Percentiles rank a stretch among this genome's conserved stretches.
Evolutionary conservation across 352 stramenopile species (phyloP).

Genomic region (Globisporangium okanoganense): DNA sequence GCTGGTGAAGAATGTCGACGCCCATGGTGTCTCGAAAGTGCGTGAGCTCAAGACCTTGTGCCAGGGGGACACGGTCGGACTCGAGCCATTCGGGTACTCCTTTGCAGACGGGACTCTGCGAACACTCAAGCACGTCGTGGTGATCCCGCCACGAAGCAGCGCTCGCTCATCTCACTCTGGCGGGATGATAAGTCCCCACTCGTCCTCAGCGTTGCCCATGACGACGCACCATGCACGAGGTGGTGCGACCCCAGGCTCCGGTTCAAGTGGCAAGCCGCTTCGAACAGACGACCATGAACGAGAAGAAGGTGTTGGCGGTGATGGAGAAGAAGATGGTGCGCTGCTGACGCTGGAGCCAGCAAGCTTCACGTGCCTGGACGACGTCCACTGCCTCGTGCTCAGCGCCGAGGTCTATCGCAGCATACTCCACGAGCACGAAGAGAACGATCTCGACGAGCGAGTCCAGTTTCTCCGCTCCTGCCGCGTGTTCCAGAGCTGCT

Average conservation of each 20-base stretch:
- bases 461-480: conserved; percentile 52
- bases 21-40: conserved; percentile 34
- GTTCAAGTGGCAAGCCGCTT: background rate
- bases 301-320: conserved; percentile 1
- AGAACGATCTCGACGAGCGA: conserved; percentile 39
- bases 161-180: background rate
- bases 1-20: conserved; percentile 43
- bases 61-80: conserved; percentile 53
- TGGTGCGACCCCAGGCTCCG: background rate
- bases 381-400: conserved; percentile 52
- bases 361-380: conserved; percentile 49
- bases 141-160: background rate
- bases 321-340: background rate
- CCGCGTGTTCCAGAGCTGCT: conserved; percentile 58
- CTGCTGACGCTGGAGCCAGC: conserved; percentile 27
- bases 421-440: conserved; percentile 47
- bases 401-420: conserved; percentile 40
- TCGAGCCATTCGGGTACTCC: conserved; percentile 36
- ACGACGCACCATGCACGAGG: background rate
- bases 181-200: background rate
- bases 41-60: conserved; percentile 54
- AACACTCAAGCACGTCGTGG: conserved; percentile 18
- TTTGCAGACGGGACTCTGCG: conserved; percentile 32
- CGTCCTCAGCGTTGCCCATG: background rate
- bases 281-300: background rate